These are phyloP conservation scores for Coemansia linderi DNA, from an alignment of 371 early-diverging fungal species.

Conservation along the genomic window DNA sequence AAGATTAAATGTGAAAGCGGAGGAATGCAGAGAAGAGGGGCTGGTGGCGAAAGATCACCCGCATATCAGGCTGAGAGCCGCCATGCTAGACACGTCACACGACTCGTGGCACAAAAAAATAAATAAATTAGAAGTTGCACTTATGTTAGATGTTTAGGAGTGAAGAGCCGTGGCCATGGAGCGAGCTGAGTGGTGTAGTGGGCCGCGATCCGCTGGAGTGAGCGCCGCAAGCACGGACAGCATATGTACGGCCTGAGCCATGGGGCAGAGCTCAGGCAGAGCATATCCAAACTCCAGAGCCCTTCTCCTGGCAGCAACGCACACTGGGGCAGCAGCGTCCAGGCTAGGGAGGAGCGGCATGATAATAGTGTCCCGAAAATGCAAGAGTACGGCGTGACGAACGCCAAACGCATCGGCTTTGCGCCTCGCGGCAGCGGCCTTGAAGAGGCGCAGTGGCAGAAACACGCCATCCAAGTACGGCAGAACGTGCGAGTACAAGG, in stretches of 20 bases:
- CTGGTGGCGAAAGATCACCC: background rate
- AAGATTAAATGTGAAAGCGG: background rate
- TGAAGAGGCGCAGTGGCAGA: conserved; percentile 63
- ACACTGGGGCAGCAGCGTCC: conserved; percentile 16
- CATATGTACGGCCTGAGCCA: conserved; percentile 31
- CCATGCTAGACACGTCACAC: background rate
- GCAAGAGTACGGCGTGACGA: conserved; percentile 28
- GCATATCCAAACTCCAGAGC: background rate
- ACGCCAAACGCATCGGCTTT: conserved; percentile 10
- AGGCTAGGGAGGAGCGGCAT: conserved; percentile 31
- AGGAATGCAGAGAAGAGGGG: background rate
- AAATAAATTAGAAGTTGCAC: background rate
- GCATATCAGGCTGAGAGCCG: background rate
- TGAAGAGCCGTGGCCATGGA: conserved; percentile 22
- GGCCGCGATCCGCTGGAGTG: conserved; percentile 37
- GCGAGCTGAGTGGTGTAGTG: conserved; percentile 26
- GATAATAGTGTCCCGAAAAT: conserved; percentile 36
- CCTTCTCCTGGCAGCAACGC: background rate
- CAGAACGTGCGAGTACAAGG: conserved; percentile 79
- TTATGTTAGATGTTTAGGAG: background rate
- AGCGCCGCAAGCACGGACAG: conserved; percentile 34
- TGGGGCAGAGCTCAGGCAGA: background rate
- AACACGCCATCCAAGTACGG: conserved; percentile 88
- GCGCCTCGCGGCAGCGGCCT: conserved; percentile 1
- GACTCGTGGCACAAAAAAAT: background rate